These are phyloP conservation scores for Ciborinia camelliae DNA, from an alignment of 2,329 filamentous ascomycete species.

Conservation along the genomic window DNA sequence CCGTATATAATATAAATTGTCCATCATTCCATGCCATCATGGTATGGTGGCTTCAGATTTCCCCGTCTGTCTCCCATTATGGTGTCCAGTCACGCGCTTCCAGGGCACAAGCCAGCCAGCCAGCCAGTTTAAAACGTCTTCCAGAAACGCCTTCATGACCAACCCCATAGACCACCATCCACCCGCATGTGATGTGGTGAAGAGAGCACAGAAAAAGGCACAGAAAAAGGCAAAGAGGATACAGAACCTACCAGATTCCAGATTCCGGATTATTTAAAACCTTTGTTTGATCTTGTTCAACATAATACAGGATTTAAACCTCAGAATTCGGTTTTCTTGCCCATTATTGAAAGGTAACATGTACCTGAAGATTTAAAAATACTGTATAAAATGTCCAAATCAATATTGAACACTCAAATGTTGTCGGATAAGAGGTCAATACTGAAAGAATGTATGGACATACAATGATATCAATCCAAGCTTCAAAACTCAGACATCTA, in stretches of 20 bases:
- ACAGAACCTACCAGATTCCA: neutral
- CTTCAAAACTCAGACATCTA: neutral
- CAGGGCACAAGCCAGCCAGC: neutral
- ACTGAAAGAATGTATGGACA: neutral
- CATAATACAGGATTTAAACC: neutral
- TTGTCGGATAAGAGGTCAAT: neutral
- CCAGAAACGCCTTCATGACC: neutral
- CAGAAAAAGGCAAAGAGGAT: too few relatives aligned
- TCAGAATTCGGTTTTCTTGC: neutral
- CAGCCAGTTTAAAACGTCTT: neutral
- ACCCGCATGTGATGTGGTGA: conserved; percentile 4
- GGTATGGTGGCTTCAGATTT: neutral
- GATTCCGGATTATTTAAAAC: neutral
- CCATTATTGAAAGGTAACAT: neutral
- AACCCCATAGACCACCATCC: neutral
- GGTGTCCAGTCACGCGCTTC: neutral
- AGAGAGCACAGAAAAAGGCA: neutral
- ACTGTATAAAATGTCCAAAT: neutral
- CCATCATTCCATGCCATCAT: too few relatives aligned
- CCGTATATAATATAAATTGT: neutral
- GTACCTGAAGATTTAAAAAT: neutral
- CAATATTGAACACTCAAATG: neutral
- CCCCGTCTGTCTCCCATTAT: neutral
- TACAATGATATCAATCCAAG: neutral
- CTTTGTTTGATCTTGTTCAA: neutral